Evolutionary conservation across 202 grass and related monocot genomes (phyloP).

Genomic region (Zizania palustris): DNA sequence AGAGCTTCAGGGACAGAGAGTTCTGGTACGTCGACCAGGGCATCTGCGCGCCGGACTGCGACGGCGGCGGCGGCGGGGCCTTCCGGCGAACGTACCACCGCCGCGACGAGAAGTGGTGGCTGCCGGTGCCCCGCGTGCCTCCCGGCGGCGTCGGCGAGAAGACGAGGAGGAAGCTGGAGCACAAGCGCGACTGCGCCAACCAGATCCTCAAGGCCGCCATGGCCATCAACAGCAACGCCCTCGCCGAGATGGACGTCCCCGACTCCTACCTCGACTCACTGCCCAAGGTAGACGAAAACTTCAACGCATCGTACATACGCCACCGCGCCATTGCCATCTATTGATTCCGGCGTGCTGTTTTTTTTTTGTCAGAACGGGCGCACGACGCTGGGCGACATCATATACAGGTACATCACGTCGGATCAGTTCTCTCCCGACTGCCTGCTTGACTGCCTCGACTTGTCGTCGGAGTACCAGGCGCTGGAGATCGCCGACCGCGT

Average conservation of each 20-base stretch:
- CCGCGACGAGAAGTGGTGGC: conserved; percentile 97
- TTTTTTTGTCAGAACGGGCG: conserved; percentile 60
- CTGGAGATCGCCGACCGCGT: conserved; percentile 86
- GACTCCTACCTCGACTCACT: conserved; percentile 77
- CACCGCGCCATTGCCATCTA: background rate
- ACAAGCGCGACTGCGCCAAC: conserved; percentile 72
- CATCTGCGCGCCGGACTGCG: conserved; percentile 69
- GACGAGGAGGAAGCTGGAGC: conserved; percentile 73
- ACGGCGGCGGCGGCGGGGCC: conserved; percentile 55
- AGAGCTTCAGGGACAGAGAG: conserved; percentile 70
- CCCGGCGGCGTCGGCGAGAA: conserved; percentile 58
- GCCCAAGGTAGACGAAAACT: conserved; percentile 56
- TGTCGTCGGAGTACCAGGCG: conserved; percentile 91
- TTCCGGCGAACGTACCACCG: conserved; percentile 51
- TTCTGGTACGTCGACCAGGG: conserved; percentile 98
- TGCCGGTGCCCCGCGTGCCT: conserved; percentile 74
- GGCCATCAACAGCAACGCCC: conserved; percentile 87
- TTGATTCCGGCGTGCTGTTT: conserved; percentile 1
- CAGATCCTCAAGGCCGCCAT: conserved; percentile 95
- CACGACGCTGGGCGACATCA: conserved; percentile 76
- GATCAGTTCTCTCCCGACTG: conserved; percentile 85
- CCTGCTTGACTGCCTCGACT: conserved; percentile 82
- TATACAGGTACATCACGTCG: conserved; percentile 83
- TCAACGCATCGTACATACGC: background rate
- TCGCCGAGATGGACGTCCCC: conserved; percentile 94